Evolutionary conservation across 495 filamentous ascomycete genomes (phyloP).

Genomic region (Monascus purpureus): DNA sequence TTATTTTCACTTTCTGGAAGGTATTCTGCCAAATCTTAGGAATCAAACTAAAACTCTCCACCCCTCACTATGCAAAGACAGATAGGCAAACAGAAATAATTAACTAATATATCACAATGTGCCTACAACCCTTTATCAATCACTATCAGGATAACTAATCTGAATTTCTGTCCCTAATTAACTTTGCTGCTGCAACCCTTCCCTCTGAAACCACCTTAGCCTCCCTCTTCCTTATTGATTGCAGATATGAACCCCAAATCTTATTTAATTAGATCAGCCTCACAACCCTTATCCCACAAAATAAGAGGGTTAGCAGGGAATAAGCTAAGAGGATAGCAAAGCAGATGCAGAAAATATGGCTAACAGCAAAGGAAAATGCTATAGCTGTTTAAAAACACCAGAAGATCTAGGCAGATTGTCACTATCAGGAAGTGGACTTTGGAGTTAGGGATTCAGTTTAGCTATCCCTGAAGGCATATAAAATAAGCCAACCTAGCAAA

Average conservation of each 20-base stretch:
- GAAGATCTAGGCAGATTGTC: not conserved
- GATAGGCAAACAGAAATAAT: constrained; percentile 15
- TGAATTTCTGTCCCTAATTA: constrained; percentile 7
- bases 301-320: too few relatives aligned
- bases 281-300: not conserved
- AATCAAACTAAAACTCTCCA: constrained; percentile 6
- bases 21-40: not conserved
- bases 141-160: constrained; percentile 17
- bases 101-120: constrained; percentile 10
- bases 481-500: too few relatives aligned
- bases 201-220: constrained; percentile 1
- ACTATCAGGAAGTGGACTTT: too few relatives aligned
- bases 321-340: too few relatives aligned
- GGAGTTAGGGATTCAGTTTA: too few relatives aligned
- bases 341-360: too few relatives aligned
- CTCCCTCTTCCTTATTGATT: constrained; percentile 5
- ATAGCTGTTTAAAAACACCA: not conserved
- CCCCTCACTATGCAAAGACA: constrained; percentile 14
- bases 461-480: too few relatives aligned
- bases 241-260: constrained; percentile 6
- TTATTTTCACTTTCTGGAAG: constrained; percentile 4
- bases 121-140: constrained; percentile 12
- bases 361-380: constrained; percentile 1
- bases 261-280: constrained; percentile 4
- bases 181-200: constrained; percentile 8